A percentile compares a stretch with the other conserved stretches of the same genome.
These are phyloP conservation scores for Clarkia xantiana DNA, from an alignment of 345 rosid genomes.

Conservation along the genomic window DNA sequence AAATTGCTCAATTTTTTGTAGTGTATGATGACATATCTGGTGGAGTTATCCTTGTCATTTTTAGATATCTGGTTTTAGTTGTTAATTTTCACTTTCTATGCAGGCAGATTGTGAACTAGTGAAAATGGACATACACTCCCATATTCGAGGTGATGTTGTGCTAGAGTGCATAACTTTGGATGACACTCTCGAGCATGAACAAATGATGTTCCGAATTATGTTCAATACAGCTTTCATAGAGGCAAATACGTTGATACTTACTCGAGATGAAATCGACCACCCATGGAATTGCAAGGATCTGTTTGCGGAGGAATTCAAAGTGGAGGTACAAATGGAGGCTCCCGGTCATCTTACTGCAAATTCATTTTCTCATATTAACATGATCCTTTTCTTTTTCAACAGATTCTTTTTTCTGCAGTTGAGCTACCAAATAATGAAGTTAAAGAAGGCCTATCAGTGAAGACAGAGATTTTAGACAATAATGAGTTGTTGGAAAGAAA, in stretches of 20 bases:
- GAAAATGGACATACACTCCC: conserved; percentile 79
- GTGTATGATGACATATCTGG: too few species aligned
- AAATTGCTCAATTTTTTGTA: too few species aligned
- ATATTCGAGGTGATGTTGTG: conserved; percentile 81
- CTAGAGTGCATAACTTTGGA: conserved; percentile 73
- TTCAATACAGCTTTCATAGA: conserved; percentile 89
- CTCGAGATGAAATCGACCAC: conserved; percentile 74
- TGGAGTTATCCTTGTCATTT: background rate
- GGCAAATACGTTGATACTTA: conserved; percentile 88
- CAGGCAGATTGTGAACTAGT: conserved; percentile 81
- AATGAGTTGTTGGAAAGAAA: conserved; percentile 61
- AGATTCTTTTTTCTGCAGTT: conserved; percentile 78
- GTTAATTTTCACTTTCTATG: conserved; percentile 6
- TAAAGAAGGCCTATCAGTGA: conserved; percentile 73
- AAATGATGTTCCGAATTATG: conserved; percentile 72
- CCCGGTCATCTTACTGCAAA: conserved; percentile 6
- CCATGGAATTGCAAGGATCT: conserved; percentile 67
- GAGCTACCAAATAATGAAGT: conserved; percentile 61
- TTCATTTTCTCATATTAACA: conserved; percentile 10
- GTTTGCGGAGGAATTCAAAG: conserved; percentile 81
- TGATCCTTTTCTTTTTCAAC: conserved; percentile 15
- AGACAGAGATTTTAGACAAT: conserved; percentile 73
- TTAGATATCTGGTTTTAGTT: too few species aligned
- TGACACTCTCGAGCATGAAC: conserved; percentile 60
- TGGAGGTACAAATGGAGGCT: conserved; percentile 46